Base-by-base conservation (phyloP, 495 filamentous ascomycete genomes). In the Penicillium malachiteum region DNA sequence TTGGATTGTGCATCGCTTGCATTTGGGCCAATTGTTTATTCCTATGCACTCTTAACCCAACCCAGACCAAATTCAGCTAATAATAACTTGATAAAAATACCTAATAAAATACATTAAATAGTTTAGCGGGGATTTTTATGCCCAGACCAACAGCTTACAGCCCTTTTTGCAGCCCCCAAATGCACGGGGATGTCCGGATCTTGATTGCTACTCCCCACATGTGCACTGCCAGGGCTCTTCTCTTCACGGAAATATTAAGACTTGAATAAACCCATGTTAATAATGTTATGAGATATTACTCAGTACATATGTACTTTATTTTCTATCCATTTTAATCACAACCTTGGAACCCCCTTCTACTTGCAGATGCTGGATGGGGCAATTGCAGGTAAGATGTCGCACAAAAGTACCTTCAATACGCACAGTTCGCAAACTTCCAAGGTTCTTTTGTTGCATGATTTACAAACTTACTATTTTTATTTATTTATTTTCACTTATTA, bases 321-420 rank as follows among this genome's bases (percentile, higher is more conserved):
- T 34, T 10, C 34, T 13, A 2, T 37, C 34, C 34, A 10, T 37
- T 13, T 10, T 37, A 37, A 37, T 9, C 12, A 9, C 12, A 37
- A 5, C 34, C 33, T 34, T 34, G n/a, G n/a, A n/a, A n/a, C n/a
- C n/a, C 21, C 21, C 21, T 26, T 26, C 21, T 26, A 26, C 12
- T 34, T 52, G 39, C 30, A 13, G 30, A 17, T 34, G n/a, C 40
- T 42, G 10, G 18, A 37, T 11, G 39, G 41, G 41, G 32, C 14
- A 44, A 18, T 46, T 34, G 51, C 30, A n/a, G 51, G 37, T 33
- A 40, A 53, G 33, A 9, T 6, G 51, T 53, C 17, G 33, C 17
- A 53, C 41, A 45, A 53, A 45, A 55, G 49, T 54, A 51, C 11
- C 46, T 26, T 26, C 21, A 26, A 26, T 26, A 26, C 21, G 21